These are phyloP conservation scores for Sporisorium graminicola DNA, from an alignment of 1,284 basidiomycete genomes.

Conservation along the genomic window DNA sequence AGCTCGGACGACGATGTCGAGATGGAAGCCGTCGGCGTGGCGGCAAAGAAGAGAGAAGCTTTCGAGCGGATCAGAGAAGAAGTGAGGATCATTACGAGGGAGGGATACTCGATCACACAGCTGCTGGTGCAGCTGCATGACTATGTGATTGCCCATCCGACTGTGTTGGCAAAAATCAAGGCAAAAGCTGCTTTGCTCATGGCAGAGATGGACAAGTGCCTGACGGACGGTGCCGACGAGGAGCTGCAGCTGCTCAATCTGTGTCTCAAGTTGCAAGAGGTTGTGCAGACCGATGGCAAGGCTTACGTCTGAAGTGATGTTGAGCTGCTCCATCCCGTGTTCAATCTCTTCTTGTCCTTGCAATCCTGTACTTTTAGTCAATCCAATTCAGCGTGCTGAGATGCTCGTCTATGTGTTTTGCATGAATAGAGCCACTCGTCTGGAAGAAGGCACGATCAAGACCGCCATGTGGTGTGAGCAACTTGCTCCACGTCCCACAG, in stretches of 20 bases:
- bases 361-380: slow-evolving; percentile 26
- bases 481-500: slow-evolving; percentile 5
- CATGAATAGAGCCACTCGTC: too few species aligned
- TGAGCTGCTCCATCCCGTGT: background rate
- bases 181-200: slow-evolving; percentile 84
- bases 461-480: background rate
- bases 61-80: slow-evolving; percentile 81
- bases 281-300: slow-evolving; percentile 42
- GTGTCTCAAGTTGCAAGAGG: slow-evolving; percentile 76
- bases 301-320: slow-evolving; percentile 33
- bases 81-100: slow-evolving; percentile 82
- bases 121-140: slow-evolving; percentile 94
- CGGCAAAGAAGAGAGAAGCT: slow-evolving; percentile 64
- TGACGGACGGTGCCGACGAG: slow-evolving; percentile 98
- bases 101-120: slow-evolving; percentile 94
- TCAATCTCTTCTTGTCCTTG: background rate
- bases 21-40: slow-evolving; percentile 73
- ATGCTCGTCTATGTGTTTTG: too few species aligned
- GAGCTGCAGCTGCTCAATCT: slow-evolving; percentile 93
- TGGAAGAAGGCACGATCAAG: too few species aligned
- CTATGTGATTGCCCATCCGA: slow-evolving; percentile 83
- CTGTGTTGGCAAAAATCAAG: slow-evolving; percentile 84
- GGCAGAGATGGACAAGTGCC: slow-evolving; percentile 94
- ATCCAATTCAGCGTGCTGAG: background rate
- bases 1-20: slow-evolving; percentile 70